These are phyloP conservation scores for Erythrophleum ivorense DNA, from an alignment of 331 rosid species.

Conservation along the genomic window DNA sequence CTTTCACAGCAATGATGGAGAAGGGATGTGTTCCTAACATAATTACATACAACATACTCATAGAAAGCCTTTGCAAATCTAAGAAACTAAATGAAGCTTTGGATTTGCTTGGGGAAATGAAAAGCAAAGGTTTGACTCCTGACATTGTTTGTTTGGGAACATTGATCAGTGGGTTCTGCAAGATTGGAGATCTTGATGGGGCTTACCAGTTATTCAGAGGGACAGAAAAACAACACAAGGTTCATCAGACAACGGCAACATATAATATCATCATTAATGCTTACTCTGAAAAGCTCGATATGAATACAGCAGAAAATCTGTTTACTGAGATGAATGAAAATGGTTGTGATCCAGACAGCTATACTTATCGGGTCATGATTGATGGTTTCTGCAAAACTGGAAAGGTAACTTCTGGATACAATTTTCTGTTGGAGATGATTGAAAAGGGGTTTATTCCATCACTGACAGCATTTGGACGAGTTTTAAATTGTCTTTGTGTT, in stretches of 20 bases:
- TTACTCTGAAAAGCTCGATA: constrained; percentile 68
- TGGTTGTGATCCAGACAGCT: constrained; percentile 65
- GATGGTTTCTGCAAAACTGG: constrained; percentile 86
- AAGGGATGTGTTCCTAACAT: constrained; percentile 73
- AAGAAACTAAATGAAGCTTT: constrained; percentile 66
- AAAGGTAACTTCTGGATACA: constrained; percentile 61
- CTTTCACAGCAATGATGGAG: constrained; percentile 71
- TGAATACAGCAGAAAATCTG: constrained; percentile 61
- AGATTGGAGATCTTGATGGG: constrained; percentile 70
- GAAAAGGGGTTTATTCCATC: constrained; percentile 72
- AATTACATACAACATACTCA: constrained; percentile 72
- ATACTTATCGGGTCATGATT: constrained; percentile 80
- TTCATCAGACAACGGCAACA: constrained; percentile 68
- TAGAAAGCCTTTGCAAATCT: constrained; percentile 85
- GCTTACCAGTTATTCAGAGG: constrained; percentile 67
- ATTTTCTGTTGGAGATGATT: constrained; percentile 62
- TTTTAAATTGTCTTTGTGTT: constrained; percentile 79
- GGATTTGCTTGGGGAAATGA: constrained; percentile 67
- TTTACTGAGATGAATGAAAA: constrained; percentile 66
- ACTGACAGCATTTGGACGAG: constrained; percentile 73
- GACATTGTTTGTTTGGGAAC: constrained; percentile 78
- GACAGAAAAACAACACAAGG: constrained; percentile 50
- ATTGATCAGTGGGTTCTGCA: constrained; percentile 68
- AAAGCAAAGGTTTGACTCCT: constrained; percentile 62
- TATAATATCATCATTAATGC: constrained; percentile 76